Evolutionary conservation across 2,329 filamentous ascomycete species (phyloP).

Genomic region (Ophiocordyceps australis): DNA sequence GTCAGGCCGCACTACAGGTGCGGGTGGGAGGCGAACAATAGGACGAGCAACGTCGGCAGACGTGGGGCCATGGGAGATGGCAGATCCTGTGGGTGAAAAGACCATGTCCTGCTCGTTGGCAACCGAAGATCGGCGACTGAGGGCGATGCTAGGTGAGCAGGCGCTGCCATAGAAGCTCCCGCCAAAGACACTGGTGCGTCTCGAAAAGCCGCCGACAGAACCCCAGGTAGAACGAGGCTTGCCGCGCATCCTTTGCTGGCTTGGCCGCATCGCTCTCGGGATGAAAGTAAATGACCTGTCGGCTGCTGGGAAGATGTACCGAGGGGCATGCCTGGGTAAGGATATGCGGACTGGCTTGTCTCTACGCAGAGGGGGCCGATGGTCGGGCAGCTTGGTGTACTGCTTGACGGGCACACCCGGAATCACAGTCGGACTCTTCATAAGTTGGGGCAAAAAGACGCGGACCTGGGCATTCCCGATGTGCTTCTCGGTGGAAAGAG

Average conservation of each 20-base stretch:
- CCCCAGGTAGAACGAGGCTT: slow-evolving; percentile 56
- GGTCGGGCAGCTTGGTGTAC: slow-evolving; percentile 86
- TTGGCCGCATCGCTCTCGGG: slow-evolving; percentile 78
- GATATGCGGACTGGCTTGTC: slow-evolving; percentile 95
- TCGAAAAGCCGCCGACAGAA: slow-evolving; percentile 49
- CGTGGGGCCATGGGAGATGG: slow-evolving; percentile 49
- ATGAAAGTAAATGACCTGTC: slow-evolving; percentile 98
- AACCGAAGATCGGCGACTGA: slow-evolving; percentile 76
- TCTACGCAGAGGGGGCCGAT: slow-evolving; percentile 79
- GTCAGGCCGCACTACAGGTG: slow-evolving; percentile 17
- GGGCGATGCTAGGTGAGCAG: slow-evolving; percentile 74
- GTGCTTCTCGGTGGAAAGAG: slow-evolving; percentile 67
- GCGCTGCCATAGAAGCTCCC: slow-evolving; percentile 54
- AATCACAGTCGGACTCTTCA: slow-evolving; percentile 54
- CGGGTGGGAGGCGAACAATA: slow-evolving; percentile 68
- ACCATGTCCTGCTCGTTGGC: slow-evolving; percentile 49
- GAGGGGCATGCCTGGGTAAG: slow-evolving; percentile 57
- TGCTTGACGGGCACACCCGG: slow-evolving; percentile 67
- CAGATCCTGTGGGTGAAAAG: slow-evolving; percentile 65
- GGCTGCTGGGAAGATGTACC: slow-evolving; percentile 78
- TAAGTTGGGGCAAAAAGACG: slow-evolving; percentile 52
- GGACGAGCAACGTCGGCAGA: slow-evolving; percentile 46
- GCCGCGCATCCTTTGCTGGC: slow-evolving; percentile 59
- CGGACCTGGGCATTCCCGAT: slow-evolving; percentile 75
- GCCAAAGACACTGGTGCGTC: slow-evolving; percentile 68